A percentile compares a stretch with the other conserved stretches of the same genome.
These are phyloP conservation scores for Wickerhamiella azymoides DNA, from an alignment of 805 yeast genomes.

Conservation along the genomic window DNA sequence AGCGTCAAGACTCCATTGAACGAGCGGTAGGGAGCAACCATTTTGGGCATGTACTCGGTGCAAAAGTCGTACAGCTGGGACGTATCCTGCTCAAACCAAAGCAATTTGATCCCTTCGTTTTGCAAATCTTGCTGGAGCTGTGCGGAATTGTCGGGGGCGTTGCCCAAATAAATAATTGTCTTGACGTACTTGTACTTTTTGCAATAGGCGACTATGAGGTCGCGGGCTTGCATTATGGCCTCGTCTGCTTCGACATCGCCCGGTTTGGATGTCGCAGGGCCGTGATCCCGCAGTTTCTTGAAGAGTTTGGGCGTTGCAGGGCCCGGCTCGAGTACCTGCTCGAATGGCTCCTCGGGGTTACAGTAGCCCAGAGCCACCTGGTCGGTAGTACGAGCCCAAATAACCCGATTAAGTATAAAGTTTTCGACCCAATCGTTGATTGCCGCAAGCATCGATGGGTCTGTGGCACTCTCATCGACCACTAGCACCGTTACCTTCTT, in stretches of 20 bases:
- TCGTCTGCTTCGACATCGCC: background rate
- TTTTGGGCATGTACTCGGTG: background rate
- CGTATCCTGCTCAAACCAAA: background rate
- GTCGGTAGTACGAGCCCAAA: conserved; percentile 12
- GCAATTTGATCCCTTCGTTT: background rate
- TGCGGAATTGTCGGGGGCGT: conserved; percentile 9
- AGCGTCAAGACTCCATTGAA: conserved; percentile 2
- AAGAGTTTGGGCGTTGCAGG: conserved; percentile 26
- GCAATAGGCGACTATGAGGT: conserved; percentile 12
- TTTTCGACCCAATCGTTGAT: conserved; percentile 8
- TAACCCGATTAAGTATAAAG: background rate
- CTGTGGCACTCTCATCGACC: background rate
- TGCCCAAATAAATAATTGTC: background rate
- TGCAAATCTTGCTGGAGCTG: conserved; percentile 7
- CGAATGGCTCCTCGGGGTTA: background rate
- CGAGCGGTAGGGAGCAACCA: background rate
- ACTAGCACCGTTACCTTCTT: background rate
- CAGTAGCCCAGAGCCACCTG: conserved; percentile 8
- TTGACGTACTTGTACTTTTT: conserved; percentile 10
- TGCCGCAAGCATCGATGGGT: background rate
- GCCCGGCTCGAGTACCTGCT: background rate
- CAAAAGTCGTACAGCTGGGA: background rate
- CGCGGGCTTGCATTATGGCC: conserved; percentile 9
- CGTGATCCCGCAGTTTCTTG: conserved; percentile 8
- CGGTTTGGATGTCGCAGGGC: conserved; percentile 3